Percentiles rank a stretch among this genome's conserved stretches.
phyloP scores from a whole-genome alignment of 768 basidiomycete species.

The Leccinum broughii region DNA sequence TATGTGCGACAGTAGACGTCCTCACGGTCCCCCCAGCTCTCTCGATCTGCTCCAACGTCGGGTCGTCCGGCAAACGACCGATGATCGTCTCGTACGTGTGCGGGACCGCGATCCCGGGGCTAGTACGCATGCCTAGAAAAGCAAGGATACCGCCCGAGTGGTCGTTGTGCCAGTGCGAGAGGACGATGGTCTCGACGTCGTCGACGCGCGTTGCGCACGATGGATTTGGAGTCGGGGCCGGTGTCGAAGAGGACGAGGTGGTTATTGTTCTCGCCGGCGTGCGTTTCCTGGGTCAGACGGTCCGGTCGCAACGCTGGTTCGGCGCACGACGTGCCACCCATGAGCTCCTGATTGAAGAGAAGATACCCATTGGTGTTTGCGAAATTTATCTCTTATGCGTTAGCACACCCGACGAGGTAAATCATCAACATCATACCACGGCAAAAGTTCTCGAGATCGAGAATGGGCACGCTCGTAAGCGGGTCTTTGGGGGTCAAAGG shows the following conservation, averaged over 20 bases:
- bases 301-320: background rate
- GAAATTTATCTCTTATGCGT: background rate
- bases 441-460: conserved; percentile 73
- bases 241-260: conserved; percentile 76
- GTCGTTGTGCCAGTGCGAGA: no score
- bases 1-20: conserved; percentile 59
- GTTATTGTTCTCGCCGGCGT: conserved; percentile 40
- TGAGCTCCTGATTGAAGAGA: conserved; percentile 58
- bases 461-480: conserved; percentile 55
- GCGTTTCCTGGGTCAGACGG: conserved; percentile 47
- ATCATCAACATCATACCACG: conserved; percentile 48
- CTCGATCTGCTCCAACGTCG: conserved; percentile 67
- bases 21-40: conserved; percentile 58
- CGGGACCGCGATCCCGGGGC: no score
- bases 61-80: conserved; percentile 42
- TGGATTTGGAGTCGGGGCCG: conserved; percentile 74
- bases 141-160: no score
- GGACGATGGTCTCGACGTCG: no score
- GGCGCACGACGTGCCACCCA: conserved; percentile 55
- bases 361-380: no score
- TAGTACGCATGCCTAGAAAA: no score
- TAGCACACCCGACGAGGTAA: background rate
- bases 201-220: conserved; percentile 61
- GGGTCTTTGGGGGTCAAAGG: conserved; percentile 46
- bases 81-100: no score